Conservation (phyloP, 768 basidiomycete genomes). For the Phlebiopsis gigantea region DNA sequence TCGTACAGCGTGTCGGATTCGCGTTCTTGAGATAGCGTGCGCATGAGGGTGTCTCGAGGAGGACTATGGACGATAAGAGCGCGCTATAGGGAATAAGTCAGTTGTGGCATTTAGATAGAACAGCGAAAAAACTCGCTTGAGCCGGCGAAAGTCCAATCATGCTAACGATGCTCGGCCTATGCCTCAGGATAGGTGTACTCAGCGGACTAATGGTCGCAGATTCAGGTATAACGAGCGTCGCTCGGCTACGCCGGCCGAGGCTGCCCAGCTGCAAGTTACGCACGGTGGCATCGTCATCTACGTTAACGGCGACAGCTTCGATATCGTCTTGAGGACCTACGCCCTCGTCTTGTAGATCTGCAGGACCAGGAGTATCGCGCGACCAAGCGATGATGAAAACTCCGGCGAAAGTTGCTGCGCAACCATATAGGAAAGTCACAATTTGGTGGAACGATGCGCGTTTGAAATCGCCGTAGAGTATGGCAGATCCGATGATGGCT, state of each 20-base stretch:
- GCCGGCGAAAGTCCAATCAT: conserved; percentile 71
- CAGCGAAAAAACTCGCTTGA: conserved; percentile 39
- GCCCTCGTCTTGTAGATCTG: conserved; percentile 21
- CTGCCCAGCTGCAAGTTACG: conserved; percentile 29
- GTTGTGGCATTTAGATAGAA: not conserved
- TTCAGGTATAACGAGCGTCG: conserved; percentile 46
- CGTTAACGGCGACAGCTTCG: not conserved
- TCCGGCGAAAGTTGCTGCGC: conserved; percentile 83
- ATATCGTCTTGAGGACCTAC: conserved; percentile 24
- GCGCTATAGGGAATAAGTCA: conserved; percentile 33
- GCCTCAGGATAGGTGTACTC: conserved; percentile 38
- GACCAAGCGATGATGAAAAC: conserved; percentile 84
- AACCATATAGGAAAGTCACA: conserved; percentile 82
- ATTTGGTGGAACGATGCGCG: conserved; percentile 76
- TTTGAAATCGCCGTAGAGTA: conserved; percentile 92
- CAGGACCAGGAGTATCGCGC: conserved; percentile 25
- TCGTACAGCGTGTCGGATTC: conserved; percentile 18
- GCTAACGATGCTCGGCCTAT: conserved; percentile 51
- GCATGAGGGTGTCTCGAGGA: conserved; percentile 38
- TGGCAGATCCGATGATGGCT: conserved; percentile 87
- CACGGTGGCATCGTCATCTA: conserved; percentile 20
- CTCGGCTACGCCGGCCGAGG: conserved; percentile 31
- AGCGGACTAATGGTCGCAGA: conserved; percentile 24
- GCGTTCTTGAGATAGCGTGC: conserved; percentile 14
- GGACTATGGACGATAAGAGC: conserved; percentile 64